These are phyloP conservation scores for Aspergillus panamensis DNA, from an alignment of 495 filamentous ascomycete species.

Conservation along the genomic window DNA sequence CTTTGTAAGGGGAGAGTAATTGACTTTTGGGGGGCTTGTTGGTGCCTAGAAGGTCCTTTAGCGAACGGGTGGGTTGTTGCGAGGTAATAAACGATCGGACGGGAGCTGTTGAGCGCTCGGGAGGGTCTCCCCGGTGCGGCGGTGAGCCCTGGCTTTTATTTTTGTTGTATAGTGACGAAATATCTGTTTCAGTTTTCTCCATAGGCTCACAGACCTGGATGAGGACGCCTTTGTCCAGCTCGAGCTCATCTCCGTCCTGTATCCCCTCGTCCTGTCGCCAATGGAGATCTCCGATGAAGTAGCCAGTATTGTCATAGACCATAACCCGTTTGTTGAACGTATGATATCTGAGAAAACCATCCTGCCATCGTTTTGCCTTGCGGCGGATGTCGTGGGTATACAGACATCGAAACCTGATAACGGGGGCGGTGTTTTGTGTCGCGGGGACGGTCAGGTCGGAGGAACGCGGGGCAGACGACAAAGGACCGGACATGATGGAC, in stretches of 20 bases:
- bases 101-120: slow-evolving; percentile 22
- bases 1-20: slow-evolving; percentile 49
- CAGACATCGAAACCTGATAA: slow-evolving; percentile 77
- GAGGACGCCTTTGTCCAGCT: slow-evolving; percentile 71
- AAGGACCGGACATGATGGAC: slow-evolving; percentile 35
- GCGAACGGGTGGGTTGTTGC: slow-evolving; percentile 43
- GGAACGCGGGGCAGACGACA: slow-evolving; percentile 23
- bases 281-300: slow-evolving; percentile 81
- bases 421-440: slow-evolving; percentile 65
- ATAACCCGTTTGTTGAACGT: slow-evolving; percentile 89
- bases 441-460: slow-evolving; percentile 31
- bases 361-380: slow-evolving; percentile 90
- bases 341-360: slow-evolving; percentile 83
- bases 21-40: slow-evolving; percentile 47
- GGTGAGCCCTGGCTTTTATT: slow-evolving; percentile 36
- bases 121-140: slow-evolving; percentile 14
- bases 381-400: slow-evolving; percentile 80
- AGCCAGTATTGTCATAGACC: slow-evolving; percentile 78
- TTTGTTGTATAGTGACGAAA: slow-evolving; percentile 69
- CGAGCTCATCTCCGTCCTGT: slow-evolving; percentile 75
- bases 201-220: slow-evolving; percentile 75
- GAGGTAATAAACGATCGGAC: slow-evolving; percentile 28
- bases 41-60: slow-evolving; percentile 58
- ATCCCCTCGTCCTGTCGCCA: slow-evolving; percentile 64
- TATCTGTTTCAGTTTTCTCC: slow-evolving; percentile 69